These are phyloP conservation scores for Russula emetica DNA, from an alignment of 768 basidiomycete genomes.

Conservation along the genomic window DNA sequence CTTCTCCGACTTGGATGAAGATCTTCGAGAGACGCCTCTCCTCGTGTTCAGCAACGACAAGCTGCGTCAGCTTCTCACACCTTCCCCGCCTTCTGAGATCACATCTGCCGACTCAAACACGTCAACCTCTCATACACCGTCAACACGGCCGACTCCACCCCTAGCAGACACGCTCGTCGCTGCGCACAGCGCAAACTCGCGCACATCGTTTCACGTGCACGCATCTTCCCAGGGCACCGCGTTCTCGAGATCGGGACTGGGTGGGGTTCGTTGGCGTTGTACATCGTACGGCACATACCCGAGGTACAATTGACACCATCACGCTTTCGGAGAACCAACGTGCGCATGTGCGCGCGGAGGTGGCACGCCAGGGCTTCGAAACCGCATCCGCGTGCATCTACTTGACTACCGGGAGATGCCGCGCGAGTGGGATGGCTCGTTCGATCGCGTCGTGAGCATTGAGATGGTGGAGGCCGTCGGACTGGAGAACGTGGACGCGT, in stretches of 20 bases:
- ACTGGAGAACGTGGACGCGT: conserved; percentile 41
- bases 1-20: conserved; percentile 5
- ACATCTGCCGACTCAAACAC: not conserved
- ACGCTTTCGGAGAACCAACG: conserved; percentile 48
- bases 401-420: conserved; percentile 47
- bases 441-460: conserved; percentile 72
- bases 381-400: conserved; percentile 42
- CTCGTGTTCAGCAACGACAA: not conserved
- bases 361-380: conserved; percentile 38
- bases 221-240: conserved; percentile 41
- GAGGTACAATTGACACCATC: conserved; percentile 43
- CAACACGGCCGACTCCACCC: conserved; percentile 6
- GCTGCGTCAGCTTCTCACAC: conserved; percentile 2
- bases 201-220: conserved; percentile 42
- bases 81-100: not conserved
- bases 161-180: conserved; percentile 30
- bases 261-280: conserved; percentile 47
- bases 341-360: conserved; percentile 40
- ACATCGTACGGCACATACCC: conserved; percentile 17
- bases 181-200: conserved; percentile 44
- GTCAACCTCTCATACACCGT: not conserved
- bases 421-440: conserved; percentile 40
- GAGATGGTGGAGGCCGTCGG: conserved; percentile 70
- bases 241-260: conserved; percentile 49
- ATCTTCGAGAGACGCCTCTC: conserved; percentile 5